Evolutionary conservation across 176 grass and related monocot genomes (phyloP).

Genomic region (Carex kokanica): DNA sequence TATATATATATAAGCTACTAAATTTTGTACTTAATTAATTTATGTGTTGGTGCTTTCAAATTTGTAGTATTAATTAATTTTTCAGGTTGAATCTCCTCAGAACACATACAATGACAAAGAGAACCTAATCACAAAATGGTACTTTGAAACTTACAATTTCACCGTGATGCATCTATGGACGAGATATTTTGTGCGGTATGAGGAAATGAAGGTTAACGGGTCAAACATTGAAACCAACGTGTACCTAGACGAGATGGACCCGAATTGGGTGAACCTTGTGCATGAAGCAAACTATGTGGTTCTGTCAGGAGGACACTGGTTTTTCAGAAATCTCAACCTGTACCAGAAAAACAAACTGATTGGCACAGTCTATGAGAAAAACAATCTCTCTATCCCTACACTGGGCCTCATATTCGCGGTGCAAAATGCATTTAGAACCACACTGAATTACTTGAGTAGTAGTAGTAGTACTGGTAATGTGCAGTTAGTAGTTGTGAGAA

Average conservation of each 20-base stretch:
- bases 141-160: constrained; percentile 44
- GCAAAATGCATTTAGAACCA: no score
- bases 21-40: no score
- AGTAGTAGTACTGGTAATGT: neutral
- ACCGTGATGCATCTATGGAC: constrained; percentile 25
- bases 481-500: constrained; percentile 16
- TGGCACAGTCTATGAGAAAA: neutral
- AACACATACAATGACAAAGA: constrained; percentile 19
- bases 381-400: neutral
- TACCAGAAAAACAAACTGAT: constrained; percentile 21
- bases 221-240: neutral
- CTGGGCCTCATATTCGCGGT: constrained; percentile 1
- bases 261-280: constrained; percentile 20
- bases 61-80: neutral
- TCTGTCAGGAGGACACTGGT: constrained; percentile 30
- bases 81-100: constrained; percentile 37
- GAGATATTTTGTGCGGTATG: constrained; percentile 15
- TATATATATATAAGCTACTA: no score
- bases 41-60: no score
- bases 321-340: constrained; percentile 25
- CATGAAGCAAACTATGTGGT: constrained; percentile 15
- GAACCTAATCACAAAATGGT: constrained; percentile 25
- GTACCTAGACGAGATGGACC: constrained; percentile 25
- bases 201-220: constrained; percentile 7
- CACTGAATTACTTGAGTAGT: no score